Evolutionary conservation across 2,329 filamentous ascomycete species (phyloP).

Genomic region (Cladosporium sp.): DNA sequence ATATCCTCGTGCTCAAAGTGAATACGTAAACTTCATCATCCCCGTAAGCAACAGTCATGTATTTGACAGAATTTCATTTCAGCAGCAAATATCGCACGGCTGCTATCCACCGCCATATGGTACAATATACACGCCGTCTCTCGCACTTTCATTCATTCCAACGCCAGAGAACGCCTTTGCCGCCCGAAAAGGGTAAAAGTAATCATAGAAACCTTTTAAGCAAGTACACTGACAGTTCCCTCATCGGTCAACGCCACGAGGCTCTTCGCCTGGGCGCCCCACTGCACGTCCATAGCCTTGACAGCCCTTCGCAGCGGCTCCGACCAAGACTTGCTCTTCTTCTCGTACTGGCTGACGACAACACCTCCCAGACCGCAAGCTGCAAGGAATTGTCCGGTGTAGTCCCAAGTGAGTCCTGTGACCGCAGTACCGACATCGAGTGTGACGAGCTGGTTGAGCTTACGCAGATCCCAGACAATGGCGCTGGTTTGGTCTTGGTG

Average conservation of each 20-base stretch:
- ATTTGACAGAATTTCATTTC: neutral
- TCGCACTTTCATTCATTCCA: neutral
- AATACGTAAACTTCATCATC: too few species aligned
- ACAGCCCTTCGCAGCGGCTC: conserved; percentile 76
- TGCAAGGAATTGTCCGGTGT: conserved; percentile 87
- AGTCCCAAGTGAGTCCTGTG: conserved; percentile 79
- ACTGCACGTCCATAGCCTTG: conserved; percentile 66
- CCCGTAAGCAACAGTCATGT: too few species aligned
- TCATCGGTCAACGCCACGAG: conserved; percentile 70
- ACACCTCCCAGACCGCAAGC: conserved; percentile 74
- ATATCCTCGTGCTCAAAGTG: too few species aligned
- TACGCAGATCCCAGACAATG: conserved; percentile 87
- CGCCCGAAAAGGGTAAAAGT: neutral
- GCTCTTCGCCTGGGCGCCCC: conserved; percentile 70
- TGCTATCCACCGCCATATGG: neutral
- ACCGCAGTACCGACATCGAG: conserved; percentile 79
- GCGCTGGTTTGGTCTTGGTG: conserved; percentile 72
- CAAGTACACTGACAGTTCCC: conserved; percentile 63
- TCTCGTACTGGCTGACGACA: conserved; percentile 84
- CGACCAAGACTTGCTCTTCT: conserved; percentile 81
- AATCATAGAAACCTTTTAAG: neutral
- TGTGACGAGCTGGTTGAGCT: conserved; percentile 75
- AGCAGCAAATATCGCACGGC: neutral
- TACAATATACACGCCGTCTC: neutral
- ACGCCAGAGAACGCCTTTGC: conserved; percentile 9